phyloP scores from a whole-genome alignment of 768 basidiomycete genomes.

The Trametes elegans region DNA sequence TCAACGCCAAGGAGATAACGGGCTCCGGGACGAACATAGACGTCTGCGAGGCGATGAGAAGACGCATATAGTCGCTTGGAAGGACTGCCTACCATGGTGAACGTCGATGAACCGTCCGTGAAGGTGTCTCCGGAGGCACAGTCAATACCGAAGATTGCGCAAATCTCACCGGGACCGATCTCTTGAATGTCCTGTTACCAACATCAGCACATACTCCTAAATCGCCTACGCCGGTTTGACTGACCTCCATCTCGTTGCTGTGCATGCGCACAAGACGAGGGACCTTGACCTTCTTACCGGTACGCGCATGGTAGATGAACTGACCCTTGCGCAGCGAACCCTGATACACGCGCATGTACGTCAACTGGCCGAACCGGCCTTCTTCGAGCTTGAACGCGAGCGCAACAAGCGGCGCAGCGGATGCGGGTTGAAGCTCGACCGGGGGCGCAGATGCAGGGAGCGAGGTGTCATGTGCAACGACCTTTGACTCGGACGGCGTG shows the following conservation, averaged over 20 bases:
- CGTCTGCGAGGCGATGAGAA: slow-evolving; percentile 48
- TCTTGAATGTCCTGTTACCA: slow-evolving; percentile 78
- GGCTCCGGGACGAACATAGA: slow-evolving; percentile 99
- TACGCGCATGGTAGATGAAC: slow-evolving; percentile 87
- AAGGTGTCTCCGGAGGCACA: slow-evolving; percentile 98
- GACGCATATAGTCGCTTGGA: not conserved
- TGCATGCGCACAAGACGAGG: slow-evolving; percentile 97
- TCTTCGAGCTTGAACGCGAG: slow-evolving; percentile 99
- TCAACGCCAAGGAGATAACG: slow-evolving; percentile 93
- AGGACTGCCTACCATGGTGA: slow-evolving; percentile 72
- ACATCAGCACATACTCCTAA: not conserved
- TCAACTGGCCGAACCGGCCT: slow-evolving; percentile 94
- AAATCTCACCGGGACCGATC: slow-evolving; percentile 97
- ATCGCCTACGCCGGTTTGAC: slow-evolving; percentile 13
- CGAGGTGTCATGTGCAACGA: slow-evolving; percentile 81
- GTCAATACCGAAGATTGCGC: slow-evolving; percentile 98
- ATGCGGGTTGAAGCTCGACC: slow-evolving; percentile 78
- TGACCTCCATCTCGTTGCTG: slow-evolving; percentile 97
- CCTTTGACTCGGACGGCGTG: slow-evolving; percentile 75
- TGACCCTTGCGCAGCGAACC: slow-evolving; percentile 85
- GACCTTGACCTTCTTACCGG: slow-evolving; percentile 97
- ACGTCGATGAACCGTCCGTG: slow-evolving; percentile 86
- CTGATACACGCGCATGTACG: slow-evolving; percentile 98
- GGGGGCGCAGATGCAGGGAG: slow-evolving; percentile 61
- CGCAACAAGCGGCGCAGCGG: slow-evolving; percentile 84